Base-by-base conservation (phyloP, 305 asterid genomes). In the Ajuga reptans region DNA sequence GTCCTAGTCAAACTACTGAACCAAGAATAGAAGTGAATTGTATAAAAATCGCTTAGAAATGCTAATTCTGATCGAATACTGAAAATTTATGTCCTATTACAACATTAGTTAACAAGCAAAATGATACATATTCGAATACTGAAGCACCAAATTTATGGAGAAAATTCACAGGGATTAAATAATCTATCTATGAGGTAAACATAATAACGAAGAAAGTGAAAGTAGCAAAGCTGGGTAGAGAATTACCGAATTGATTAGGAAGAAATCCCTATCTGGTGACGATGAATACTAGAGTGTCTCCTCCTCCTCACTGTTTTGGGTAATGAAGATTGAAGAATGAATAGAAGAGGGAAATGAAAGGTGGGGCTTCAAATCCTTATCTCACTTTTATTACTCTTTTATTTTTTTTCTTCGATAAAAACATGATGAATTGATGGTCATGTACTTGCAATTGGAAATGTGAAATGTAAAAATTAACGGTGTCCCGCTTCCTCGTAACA, bases 351-450 rank as follows among this genome's bases (percentile, higher is more conserved):
- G 77, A 18, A 64, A 72, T 43, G 72, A 72, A 64, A 43, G 77
- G 77, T 64, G 66, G 42, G 66, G 29, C 66, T 72, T 33, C 1
- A 53, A 64, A 72, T 72, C 72, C 77, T 72, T 72, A 72, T 72
- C 77, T 45, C 7, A 52, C 9, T 8, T 9, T 8, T 14, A 7
- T 2, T 8, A 9, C 11, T 39, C 9, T 6, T 39, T 39, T 39
- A 6, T 39, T 39, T 9, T 7, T 9, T 39, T 39, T 39, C 10
- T 39, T 9, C 9, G 6, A 6, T 36, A 1, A 36, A 36, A 1
- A 36, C 6, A 36, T 36, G 41, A 9, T 36, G 41, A 6, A n/a
- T n/a, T n/a, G n/a, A n/a, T n/a, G n/a, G n/a, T n/a, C n/a, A n/a
- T n/a, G n/a, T n/a, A n/a, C n/a, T n/a, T n/a, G n/a, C n/a, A n/a